phyloP scores from a whole-genome alignment of 1,284 basidiomycete species.

The Tremellales sp. region DNA sequence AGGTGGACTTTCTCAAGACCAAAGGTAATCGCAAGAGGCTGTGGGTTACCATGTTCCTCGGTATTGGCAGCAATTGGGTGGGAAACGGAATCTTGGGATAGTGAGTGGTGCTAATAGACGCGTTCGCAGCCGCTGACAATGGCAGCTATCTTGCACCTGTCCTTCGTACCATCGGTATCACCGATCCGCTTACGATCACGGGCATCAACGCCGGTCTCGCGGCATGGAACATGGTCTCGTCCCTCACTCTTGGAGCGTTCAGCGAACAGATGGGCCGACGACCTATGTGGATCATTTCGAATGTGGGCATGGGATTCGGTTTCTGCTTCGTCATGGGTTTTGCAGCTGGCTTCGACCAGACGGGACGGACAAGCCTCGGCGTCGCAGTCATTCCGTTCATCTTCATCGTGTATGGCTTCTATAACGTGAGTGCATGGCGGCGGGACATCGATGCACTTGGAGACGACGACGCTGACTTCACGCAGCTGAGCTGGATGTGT shows the following conservation, averaged over 20 bases:
- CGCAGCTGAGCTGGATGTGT: too few species aligned
- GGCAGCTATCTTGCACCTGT: constrained; percentile 28
- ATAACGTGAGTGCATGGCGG: too few species aligned
- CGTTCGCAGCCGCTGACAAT: too few species aligned
- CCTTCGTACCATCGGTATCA: constrained; percentile 19
- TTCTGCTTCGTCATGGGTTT: constrained; percentile 61
- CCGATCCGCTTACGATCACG: too few species aligned
- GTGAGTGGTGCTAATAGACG: too few species aligned
- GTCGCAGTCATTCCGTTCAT: constrained; percentile 58
- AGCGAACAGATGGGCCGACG: constrained; percentile 42
- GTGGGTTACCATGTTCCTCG: constrained; percentile 52
- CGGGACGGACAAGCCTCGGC: constrained; percentile 32
- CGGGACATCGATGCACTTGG: too few species aligned
- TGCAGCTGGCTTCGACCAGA: constrained; percentile 49
- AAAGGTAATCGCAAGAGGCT: constrained; percentile 50
- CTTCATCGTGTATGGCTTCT: too few species aligned
- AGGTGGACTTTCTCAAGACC: constrained; percentile 21
- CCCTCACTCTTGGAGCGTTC: constrained; percentile 31
- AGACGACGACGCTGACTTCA: too few species aligned
- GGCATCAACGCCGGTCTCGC: constrained; percentile 66
- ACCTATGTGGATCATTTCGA: constrained; percentile 52
- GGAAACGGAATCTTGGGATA: constrained; percentile 33
- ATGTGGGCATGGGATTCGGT: constrained; percentile 62
- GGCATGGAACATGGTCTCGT: constrained; percentile 30
- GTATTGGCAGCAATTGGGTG: constrained; percentile 17